Evolutionary conservation across 257 asterid genomes (phyloP).

Genomic region (Ophiorrhiza pumila): DNA sequence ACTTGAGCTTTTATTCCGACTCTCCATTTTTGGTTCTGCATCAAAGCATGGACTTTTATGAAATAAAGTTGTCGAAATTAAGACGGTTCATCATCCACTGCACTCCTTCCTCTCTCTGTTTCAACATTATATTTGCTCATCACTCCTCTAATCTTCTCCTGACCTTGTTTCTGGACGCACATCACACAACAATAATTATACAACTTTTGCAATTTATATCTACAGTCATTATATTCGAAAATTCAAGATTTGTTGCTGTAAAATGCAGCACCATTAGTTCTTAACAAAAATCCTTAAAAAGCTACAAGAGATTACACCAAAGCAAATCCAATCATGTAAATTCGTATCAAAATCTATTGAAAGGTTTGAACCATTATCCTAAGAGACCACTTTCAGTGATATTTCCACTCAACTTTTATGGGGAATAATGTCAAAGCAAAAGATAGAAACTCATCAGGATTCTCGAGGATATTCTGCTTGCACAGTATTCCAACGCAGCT

Average conservation of each 20-base stretch:
- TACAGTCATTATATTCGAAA: neutral
- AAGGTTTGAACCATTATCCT: slow-evolving; percentile 7
- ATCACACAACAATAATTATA: neutral
- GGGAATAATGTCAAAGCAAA: neutral
- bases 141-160: too few relatives aligned
- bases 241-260: neutral
- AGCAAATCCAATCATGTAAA: neutral
- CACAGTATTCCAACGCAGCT: too few relatives aligned
- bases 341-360: neutral
- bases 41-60: neutral
- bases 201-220: neutral
- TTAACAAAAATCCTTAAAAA: neutral
- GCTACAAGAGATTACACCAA: neutral
- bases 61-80: neutral
- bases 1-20: neutral
- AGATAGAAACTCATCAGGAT: neutral
- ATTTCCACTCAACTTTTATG: neutral
- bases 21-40: neutral
- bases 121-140: too few relatives aligned
- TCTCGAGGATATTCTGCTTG: neutral
- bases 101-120: too few relatives aligned
- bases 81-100: neutral
- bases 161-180: neutral
- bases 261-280: neutral
- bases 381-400: neutral